phyloP scores from a whole-genome alignment of 305 asterid genomes.

The Andrographis paniculata region DNA sequence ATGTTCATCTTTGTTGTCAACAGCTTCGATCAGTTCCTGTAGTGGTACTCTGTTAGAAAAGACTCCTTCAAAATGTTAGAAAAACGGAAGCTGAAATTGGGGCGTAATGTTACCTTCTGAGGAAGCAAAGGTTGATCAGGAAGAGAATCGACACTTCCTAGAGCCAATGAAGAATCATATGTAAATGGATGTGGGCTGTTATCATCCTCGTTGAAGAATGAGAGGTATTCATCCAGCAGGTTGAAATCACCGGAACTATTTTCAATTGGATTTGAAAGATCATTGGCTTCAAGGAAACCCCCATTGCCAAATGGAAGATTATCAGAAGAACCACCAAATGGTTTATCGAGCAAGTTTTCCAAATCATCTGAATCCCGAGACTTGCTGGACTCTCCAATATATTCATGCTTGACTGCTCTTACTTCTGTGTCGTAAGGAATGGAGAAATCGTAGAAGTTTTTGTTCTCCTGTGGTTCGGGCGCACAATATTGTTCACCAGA shows the following conservation, averaged over 20 bases:
- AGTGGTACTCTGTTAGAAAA: slow-evolving; percentile 8
- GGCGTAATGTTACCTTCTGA: slow-evolving; percentile 33
- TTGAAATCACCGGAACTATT: slow-evolving; percentile 32
- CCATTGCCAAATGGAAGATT: slow-evolving; percentile 36
- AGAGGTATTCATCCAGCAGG: slow-evolving; percentile 64
- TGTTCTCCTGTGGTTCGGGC: slow-evolving; percentile 29
- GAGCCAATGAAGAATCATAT: slow-evolving; percentile 36
- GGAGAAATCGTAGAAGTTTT: slow-evolving; percentile 24
- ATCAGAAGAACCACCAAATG: slow-evolving; percentile 39
- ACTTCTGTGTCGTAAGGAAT: slow-evolving; percentile 26
- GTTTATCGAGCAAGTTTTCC: slow-evolving; percentile 58
- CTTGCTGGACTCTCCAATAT: slow-evolving; percentile 69
- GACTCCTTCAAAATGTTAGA: slow-evolving; percentile 5
- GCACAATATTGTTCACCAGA: slow-evolving; percentile 25
- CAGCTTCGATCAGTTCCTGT: slow-evolving; percentile 51
- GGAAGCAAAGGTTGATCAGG: slow-evolving; percentile 29
- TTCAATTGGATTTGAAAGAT: slow-evolving; percentile 49
- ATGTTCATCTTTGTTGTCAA: slow-evolving; percentile 31
- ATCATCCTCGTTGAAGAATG: slow-evolving; percentile 49
- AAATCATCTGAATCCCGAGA: slow-evolving; percentile 30
- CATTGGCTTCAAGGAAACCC: slow-evolving; percentile 65
- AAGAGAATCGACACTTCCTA: slow-evolving; percentile 30
- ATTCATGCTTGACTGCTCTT: slow-evolving; percentile 57
- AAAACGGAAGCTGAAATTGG: not conserved
- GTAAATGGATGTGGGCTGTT: slow-evolving; percentile 26